Conservation (phyloP, 352 stramenopile species). For the Phytophthora sojae region DNA sequence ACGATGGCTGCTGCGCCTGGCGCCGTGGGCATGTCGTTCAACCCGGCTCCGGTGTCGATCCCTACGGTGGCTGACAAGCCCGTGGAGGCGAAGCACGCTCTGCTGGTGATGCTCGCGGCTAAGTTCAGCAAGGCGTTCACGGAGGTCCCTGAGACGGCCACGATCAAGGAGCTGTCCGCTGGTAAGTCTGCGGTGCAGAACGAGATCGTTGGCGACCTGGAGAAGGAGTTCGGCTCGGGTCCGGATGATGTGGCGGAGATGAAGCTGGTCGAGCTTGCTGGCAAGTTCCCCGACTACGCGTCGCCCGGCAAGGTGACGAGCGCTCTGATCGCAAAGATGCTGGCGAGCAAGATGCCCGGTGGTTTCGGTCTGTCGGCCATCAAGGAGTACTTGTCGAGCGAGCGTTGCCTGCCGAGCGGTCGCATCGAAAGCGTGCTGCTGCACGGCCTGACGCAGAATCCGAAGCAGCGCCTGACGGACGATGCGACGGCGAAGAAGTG, state of each 20-base stretch:
- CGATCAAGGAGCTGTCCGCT: conserved; percentile 81
- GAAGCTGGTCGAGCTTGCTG: conserved; percentile 75
- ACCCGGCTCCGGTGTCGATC: conserved; percentile 49
- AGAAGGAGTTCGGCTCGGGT: conserved; percentile 86
- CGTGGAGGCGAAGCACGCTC: conserved; percentile 78
- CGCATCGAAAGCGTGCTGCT: conserved; percentile 85
- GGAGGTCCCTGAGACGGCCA: conserved; percentile 67
- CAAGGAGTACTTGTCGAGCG: conserved; percentile 72
- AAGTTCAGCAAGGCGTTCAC: conserved; percentile 82
- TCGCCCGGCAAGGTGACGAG: conserved; percentile 82
- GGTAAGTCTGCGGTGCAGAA: conserved; percentile 91
- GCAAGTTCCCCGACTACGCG: conserved; percentile 72
- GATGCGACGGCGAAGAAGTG: conserved; percentile 77
- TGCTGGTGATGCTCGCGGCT: conserved; percentile 76
- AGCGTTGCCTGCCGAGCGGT: conserved; percentile 76
- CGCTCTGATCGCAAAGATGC: conserved; percentile 80
- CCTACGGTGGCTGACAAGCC: conserved; percentile 67
- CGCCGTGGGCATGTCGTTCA: conserved; percentile 47
- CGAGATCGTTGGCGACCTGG: conserved; percentile 87
- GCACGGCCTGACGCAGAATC: conserved; percentile 72
- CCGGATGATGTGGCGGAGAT: conserved; percentile 81
- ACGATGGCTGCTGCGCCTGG: conserved; percentile 31
- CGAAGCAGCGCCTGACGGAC: conserved; percentile 73
- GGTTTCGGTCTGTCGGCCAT: conserved; percentile 82
- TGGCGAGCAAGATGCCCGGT: conserved; percentile 83